A percentile compares a stretch with the other conserved stretches of the same genome.
phyloP scores from a whole-genome alignment of 2,329 filamentous ascomycete genomes.

The Alternaria triticimaculans region DNA sequence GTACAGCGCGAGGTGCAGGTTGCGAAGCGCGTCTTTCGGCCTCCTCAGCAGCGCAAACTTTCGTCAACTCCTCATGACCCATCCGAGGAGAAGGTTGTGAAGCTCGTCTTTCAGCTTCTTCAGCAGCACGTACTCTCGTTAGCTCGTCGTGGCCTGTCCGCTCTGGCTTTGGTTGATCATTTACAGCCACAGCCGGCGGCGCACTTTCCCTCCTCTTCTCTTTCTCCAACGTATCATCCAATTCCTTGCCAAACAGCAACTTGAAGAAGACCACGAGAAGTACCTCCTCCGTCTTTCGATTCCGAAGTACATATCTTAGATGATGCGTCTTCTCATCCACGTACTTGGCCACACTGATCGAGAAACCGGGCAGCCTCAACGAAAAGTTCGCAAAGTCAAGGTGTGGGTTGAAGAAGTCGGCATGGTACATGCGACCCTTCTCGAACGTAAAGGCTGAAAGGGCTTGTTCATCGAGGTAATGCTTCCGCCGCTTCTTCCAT shows the following conservation, averaged over 20 bases:
- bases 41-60: neutral
- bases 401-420: conserved; percentile 58
- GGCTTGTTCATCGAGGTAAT: conserved; percentile 48
- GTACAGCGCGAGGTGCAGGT: neutral
- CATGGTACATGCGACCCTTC: conserved; percentile 53
- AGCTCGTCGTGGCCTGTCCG: conserved; percentile 3
- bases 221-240: conserved; percentile 43
- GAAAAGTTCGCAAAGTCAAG: conserved; percentile 56
- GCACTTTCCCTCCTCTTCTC: conserved; percentile 4
- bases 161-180: neutral
- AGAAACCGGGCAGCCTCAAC: conserved; percentile 55
- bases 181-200: neutral
- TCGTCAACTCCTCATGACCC: neutral
- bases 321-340: conserved; percentile 57
- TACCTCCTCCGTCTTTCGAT: conserved; percentile 50
- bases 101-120: conserved; percentile 1
- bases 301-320: conserved; percentile 55
- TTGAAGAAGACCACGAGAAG: conserved; percentile 55
- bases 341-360: conserved; percentile 54
- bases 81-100: neutral
- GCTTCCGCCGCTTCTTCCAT: conserved; percentile 54
- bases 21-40: neutral
- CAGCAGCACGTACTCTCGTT: neutral
- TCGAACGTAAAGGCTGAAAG: conserved; percentile 52
- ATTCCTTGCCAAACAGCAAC: conserved; percentile 53